A percentile compares a stretch with the other conserved stretches of the same genome.
These are phyloP conservation scores for Alternaria brassicae DNA, from an alignment of 2,329 filamentous ascomycete species.

Conservation along the genomic window DNA sequence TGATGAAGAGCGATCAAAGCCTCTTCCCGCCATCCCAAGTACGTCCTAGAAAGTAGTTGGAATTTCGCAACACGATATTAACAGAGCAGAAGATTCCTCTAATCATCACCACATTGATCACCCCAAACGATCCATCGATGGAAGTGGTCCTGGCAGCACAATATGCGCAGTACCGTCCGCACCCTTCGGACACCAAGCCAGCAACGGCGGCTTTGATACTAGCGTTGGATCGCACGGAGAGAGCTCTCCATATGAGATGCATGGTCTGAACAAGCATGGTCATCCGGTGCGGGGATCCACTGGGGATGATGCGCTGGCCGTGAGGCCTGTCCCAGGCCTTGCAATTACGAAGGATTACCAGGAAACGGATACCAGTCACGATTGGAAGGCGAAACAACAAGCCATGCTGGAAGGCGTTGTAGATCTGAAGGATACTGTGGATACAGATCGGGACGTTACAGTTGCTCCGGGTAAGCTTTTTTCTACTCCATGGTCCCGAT, in stretches of 20 bases:
- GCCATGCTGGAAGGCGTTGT: constrained; percentile 40
- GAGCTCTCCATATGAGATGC: not conserved
- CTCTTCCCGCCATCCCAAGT: constrained; percentile 17
- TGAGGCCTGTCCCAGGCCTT: not conserved
- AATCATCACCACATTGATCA: not conserved
- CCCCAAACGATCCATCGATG: not conserved
- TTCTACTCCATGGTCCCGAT: not conserved
- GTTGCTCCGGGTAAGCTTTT: constrained; percentile 50
- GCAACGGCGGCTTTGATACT: constrained; percentile 17
- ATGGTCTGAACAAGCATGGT: constrained; percentile 13
- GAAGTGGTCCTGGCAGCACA: not conserved
- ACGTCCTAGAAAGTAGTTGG: not conserved
- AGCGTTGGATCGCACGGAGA: constrained; percentile 13
- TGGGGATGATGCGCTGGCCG: not conserved
- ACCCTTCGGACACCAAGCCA: constrained; percentile 7
- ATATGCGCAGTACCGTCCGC: constrained; percentile 5
- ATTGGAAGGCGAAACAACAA: constrained; percentile 15
- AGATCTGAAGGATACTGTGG: constrained; percentile 49
- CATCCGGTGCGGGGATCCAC: not conserved
- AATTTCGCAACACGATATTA: not conserved
- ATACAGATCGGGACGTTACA: constrained; percentile 47
- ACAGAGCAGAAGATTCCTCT: constrained; percentile 8
- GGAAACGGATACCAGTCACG: not conserved
- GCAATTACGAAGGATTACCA: not conserved
- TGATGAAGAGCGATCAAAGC: constrained; percentile 6